Evolutionary conservation across 805 yeast genomes (phyloP), one percentile per base, ranked within the genome.

Genomic region (Blastobotrys peoriensis): DNA sequence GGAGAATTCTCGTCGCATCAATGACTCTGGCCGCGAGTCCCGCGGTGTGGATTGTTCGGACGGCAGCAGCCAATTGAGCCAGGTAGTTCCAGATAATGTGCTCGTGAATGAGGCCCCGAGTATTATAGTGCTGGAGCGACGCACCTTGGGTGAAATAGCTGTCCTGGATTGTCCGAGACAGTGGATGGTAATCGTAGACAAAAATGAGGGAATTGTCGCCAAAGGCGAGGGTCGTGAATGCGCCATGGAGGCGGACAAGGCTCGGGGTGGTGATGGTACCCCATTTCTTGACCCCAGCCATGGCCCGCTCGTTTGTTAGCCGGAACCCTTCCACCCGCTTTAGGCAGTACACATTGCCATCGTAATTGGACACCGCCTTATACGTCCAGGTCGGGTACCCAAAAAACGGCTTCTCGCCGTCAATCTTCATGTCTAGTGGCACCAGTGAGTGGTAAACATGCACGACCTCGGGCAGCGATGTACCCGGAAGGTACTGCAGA

Each of bases 171-270:
- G 95, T 84, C 44, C 68, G 68, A 1, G 95, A 74, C 48, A 78
- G 69, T 19, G 98, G 97, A 62, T 75, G 85, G 61, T 79, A 93
- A 58, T 91, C 97, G 64, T 87, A 86, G 3, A 85, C 82, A 36
- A 88, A 68, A 35, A 87, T 74, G 45, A 93, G 70, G 1, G 93
- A 80, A 39, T 73, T 71, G 54, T 85, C 93, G 36, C 86, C 91
- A 67, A 93, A 93, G 3, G 87, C 83, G 45, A 87, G 76, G 4
- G 91, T 79, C 1, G 96, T 82, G 62, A 93, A 91, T 4, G 93
- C 87, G 59, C 89, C 96, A 36, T 76, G 74, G 4, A 87, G 65
- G 34, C 74, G 71, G 1, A 84, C 85, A 18, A 86, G 67, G 20
- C 49, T 35, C 2, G 86, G 74, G 50, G 68, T 65, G 5, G 66